Conservation (phyloP, 371 early-diverging fungal genomes). For the Synchytrium microbalum region DNA sequence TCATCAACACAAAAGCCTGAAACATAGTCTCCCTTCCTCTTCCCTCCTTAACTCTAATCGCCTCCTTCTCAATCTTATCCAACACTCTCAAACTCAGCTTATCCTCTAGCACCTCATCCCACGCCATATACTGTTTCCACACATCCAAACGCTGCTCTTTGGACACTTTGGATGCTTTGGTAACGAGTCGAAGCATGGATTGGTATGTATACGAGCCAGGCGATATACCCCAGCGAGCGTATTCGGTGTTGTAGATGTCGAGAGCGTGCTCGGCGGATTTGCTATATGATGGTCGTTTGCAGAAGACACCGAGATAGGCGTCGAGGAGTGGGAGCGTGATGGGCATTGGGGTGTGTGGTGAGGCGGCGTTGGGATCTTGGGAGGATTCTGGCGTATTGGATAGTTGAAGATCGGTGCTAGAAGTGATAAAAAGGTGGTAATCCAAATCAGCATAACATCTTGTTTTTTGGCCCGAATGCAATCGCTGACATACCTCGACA, state of each 20-base stretch:
- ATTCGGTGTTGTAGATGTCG: slow-evolving; percentile 13
- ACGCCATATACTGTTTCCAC: neutral
- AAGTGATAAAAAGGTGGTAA: too few species aligned
- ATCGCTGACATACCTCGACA: too few species aligned
- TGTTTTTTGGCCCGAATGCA: too few species aligned
- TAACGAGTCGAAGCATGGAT: neutral
- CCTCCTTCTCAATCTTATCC: neutral
- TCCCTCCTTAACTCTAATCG: neutral
- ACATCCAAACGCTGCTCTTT: neutral
- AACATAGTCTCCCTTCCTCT: neutral
- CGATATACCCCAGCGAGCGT: slow-evolving; percentile 3
- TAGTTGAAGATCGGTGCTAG: too few species aligned
- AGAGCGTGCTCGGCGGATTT: slow-evolving; percentile 13
- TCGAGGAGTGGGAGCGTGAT: slow-evolving; percentile 10
- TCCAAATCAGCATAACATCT: too few species aligned
- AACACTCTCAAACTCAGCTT: neutral
- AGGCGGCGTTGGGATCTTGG: neutral
- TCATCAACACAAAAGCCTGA: neutral
- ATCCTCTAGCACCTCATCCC: neutral
- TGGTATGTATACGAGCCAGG: neutral
- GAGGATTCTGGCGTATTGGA: too few species aligned
- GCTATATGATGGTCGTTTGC: slow-evolving; percentile 11
- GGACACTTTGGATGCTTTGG: neutral
- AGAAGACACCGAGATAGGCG: slow-evolving; percentile 19
- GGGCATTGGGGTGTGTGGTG: neutral